Conservation (phyloP, 768 basidiomycete species). For the Lactarius vividus region DNA sequence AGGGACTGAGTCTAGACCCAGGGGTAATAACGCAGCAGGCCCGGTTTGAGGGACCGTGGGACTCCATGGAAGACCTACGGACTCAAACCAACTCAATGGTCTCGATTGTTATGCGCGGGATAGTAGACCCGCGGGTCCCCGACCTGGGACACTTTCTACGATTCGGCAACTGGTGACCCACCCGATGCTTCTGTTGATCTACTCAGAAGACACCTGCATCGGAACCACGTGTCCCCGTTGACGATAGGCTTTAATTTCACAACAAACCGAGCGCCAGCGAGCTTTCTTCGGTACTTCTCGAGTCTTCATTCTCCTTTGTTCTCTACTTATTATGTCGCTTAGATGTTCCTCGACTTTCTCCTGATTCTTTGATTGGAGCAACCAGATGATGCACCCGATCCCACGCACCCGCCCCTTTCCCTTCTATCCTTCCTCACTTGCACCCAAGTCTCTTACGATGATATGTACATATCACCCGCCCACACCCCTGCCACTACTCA, state of each 20-base stretch:
- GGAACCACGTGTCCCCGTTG: too few relatives aligned
- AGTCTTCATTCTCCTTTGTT: slow-evolving; percentile 11
- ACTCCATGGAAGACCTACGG: too few relatives aligned
- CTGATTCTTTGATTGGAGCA: slow-evolving; percentile 33
- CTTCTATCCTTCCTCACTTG: slow-evolving; percentile 64
- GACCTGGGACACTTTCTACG: too few relatives aligned
- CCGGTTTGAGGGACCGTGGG: too few relatives aligned
- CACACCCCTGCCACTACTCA: slow-evolving; percentile 29
- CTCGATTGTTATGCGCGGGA: too few relatives aligned
- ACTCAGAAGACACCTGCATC: too few relatives aligned
- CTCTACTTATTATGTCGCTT: slow-evolving; percentile 33
- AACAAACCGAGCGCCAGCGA: slow-evolving; percentile 51
- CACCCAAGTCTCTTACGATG: slow-evolving; percentile 76
- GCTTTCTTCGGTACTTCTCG: slow-evolving; percentile 70
- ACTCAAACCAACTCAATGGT: too few relatives aligned
- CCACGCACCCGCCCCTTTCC: slow-evolving; percentile 33
- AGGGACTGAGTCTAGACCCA: too few relatives aligned
- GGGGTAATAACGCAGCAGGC: too few relatives aligned
- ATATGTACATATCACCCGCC: slow-evolving; percentile 68
- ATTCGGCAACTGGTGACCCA: too few relatives aligned
- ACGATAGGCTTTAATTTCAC: slow-evolving; percentile 37
- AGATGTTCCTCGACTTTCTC: slow-evolving; percentile 31
- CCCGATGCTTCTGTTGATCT: too few relatives aligned
- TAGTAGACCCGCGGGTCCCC: too few relatives aligned
- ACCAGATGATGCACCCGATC: slow-evolving; percentile 35